Base-by-base conservation (phyloP, 352 stramenopile species). In the Blastocystis hominis region DNA sequence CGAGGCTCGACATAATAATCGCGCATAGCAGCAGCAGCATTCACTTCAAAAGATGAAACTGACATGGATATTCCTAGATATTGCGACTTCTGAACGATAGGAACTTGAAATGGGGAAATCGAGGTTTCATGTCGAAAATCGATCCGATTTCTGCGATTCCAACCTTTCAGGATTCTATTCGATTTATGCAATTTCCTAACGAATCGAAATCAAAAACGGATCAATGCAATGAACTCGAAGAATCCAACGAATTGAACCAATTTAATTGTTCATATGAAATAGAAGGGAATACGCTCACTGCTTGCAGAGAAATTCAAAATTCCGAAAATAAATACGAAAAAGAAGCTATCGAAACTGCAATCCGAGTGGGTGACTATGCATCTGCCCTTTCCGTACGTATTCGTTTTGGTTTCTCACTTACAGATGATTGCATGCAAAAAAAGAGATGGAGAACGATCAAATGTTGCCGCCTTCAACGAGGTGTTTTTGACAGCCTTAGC, bases 1-100 rank as follows among this genome's bases (percentile, higher is more conserved):
- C 90, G 75, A 38, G 90, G 90, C 72, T 91, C 78, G 20, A 92
- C 90, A 80, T 90, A 77, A 77, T 92, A 92, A 75, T 92, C 87
- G 30, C 91, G 68, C 42, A 91, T 88, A 15, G 91, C 91, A 54
- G 90, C 90, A n/a, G 89, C 86, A 70, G 89, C 90, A 86, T 90
- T 90, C 56, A 90, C 66, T 77, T 87, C 77, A 50, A 76, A 77
- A 36, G 77, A 75, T 55, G 56, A 77, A 75, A 84, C 47, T 54
- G 72, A 84, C 72, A 84, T 84, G 1, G 10, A 30, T 59, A 24
- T 6, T 36, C 24, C n/a, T 64, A 61, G 70, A 61, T 42, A 44
- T 50, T 3, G 20, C 55, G 38, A 54, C 53, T 59, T 56, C 7
- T 30, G 4, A 40, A 75, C 36, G 42, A 46, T 17, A 30, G 38